Percentiles rank a stretch among this genome's conserved stretches.
Evolutionary conservation across 257 asterid species (phyloP).

Genomic region (Coffea canephora): DNA sequence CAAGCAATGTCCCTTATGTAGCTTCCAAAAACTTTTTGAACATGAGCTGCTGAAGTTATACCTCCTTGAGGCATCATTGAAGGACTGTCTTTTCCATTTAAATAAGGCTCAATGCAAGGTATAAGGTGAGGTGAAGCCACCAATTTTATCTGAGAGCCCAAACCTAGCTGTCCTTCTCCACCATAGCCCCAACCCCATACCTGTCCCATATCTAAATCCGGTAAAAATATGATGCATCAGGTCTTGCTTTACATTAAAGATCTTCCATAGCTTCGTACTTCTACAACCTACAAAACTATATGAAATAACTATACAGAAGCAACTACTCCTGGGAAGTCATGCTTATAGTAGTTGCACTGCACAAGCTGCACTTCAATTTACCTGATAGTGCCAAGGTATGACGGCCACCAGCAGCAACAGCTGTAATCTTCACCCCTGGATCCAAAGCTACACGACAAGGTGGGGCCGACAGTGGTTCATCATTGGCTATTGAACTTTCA

Average conservation of each 20-base stretch:
- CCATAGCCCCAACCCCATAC: conserved; percentile 98
- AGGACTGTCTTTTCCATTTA: conserved; percentile 41
- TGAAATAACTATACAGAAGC: conserved; percentile 41
- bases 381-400: conserved; percentile 74
- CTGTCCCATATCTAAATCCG: conserved; percentile 84
- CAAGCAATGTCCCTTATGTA: conserved; percentile 63
- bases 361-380: conserved; percentile 26
- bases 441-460: conserved; percentile 66
- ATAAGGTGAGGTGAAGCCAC: conserved; percentile 88
- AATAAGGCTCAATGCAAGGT: conserved; percentile 53
- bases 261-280: conserved; percentile 52
- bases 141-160: conserved; percentile 65
- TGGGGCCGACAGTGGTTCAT: conserved; percentile 66
- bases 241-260: conserved; percentile 56
- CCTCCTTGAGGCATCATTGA: conserved; percentile 30
- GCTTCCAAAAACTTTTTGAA: conserved; percentile 39
- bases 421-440: conserved; percentile 61
- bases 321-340: conserved; percentile 22
- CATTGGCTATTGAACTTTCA: conserved; percentile 42
- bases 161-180: conserved; percentile 88
- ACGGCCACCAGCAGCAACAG: conserved; percentile 88
- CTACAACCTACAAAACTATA: conserved; percentile 60
- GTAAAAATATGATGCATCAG: conserved; percentile 65
- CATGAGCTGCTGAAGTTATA: conserved; percentile 26
- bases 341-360: conserved; percentile 11